Base-by-base conservation (phyloP, 2,329 filamentous ascomycete genomes). In the Fusarium keratoplasticum region DNA sequence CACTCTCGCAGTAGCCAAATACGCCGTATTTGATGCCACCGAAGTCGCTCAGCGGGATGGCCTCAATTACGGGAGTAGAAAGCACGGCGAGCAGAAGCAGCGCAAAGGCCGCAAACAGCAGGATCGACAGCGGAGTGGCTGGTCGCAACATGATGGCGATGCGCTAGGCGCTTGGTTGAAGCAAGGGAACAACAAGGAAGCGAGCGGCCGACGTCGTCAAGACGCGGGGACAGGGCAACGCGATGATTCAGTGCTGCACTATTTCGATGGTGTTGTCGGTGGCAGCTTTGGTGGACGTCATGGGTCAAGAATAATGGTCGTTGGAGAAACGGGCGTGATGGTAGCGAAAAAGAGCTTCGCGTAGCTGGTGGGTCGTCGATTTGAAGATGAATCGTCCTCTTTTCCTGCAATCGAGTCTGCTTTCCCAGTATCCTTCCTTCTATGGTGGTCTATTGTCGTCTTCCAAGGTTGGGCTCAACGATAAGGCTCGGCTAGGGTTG, bases 21-120 rank as follows among this genome's bases (percentile, higher is more conserved):
- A 98, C 95, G 58, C 96, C 96, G 86, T 97, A 98, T 76, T 91
- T 92, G 76, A 94, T 90, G 77, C 92, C 91, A 47, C 92, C 85
- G 80, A 92, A 96, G 61, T 90, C 91, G 40, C 94, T 95, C 47
- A 99, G 87, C 11, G 95, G 94, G 55, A 99, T 97, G 29, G 88
- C 89, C 80, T 93, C 91, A 81, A 98, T 93, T 76, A 99, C 91
- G 20, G 96, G 96, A 0, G 95, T 95, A 2, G 96, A 98, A n/a
- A 99, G 86, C 42, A 95, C 94, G 55, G 95, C 94, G 42, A 99
- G 87, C 55, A 98, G 87, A 61, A 98, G 88, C 71, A 98, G 87
- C 72, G 88, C 93, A 83, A 99, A 98, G 75, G 96, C 95, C 79
- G 90, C 88, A 72, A 97, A 89, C 80, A 98, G 92, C 82, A 98